phyloP scores from a whole-genome alignment of 208 protist genomes.

The Entamoeba moshkovskii region DNA sequence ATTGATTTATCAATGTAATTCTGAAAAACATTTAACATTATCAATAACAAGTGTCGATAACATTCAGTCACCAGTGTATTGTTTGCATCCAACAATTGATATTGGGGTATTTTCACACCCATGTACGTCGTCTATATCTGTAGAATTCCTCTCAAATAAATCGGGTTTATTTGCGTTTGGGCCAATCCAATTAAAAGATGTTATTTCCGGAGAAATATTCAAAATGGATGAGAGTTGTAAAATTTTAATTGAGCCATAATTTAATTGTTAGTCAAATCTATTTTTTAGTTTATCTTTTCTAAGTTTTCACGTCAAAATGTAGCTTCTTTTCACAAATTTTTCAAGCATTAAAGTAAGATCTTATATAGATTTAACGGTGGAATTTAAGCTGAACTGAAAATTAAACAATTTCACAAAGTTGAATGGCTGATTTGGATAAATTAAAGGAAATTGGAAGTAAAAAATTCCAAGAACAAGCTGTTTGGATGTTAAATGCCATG shows the following conservation, averaged over 20 bases:
- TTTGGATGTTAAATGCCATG: not conserved
- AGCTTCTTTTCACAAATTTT: too few species aligned
- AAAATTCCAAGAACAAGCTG: not conserved
- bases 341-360: too few species aligned
- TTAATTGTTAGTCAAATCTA: not conserved
- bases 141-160: not conserved
- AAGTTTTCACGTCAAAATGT: too few species aligned
- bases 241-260: conserved; percentile 3
- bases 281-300: too few species aligned
- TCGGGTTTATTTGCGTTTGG: not conserved
- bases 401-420: too few species aligned
- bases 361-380: too few species aligned
- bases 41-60: not conserved
- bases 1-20: not conserved
- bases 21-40: not conserved
- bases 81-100: not conserved
- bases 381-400: too few species aligned
- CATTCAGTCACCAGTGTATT: not conserved
- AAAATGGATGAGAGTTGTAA: not conserved
- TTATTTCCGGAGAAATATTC: not conserved
- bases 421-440: not conserved
- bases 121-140: not conserved
- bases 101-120: not conserved
- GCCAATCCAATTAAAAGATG: not conserved
- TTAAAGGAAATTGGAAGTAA: not conserved